Evolutionary conservation across 1,139 yeast species (phyloP), one percentile per base, ranked within the genome.

Genomic region (Diutina sp.): DNA sequence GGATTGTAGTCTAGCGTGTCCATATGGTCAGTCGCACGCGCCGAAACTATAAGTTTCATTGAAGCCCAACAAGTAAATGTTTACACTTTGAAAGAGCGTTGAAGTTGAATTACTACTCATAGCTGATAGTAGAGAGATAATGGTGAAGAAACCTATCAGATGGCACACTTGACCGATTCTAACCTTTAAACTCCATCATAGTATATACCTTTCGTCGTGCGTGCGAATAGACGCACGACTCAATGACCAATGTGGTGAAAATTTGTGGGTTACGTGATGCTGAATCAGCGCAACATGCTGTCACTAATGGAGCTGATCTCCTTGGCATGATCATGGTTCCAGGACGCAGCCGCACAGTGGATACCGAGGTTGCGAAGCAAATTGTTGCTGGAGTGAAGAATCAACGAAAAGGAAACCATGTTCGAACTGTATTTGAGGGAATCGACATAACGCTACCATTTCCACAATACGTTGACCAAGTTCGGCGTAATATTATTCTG

Each of bases 271-370:
- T 91, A 30, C 80, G 80, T 63, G 76, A 86, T 2, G 67, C 71
- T 0, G 87, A 82, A 54, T 89, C 90, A 0, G 98, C 97, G 0
- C 61, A 70, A 44, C 67, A 65, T 3, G 97, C 97, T 0, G 71
- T 90, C 0, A 80, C 78, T 0, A 63, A 74, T 14, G 95, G 95
- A 0, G 91, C 97, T 0, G 81, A 87, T 61, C 69, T 90, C 56
- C 64, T 93, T 6, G 99, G 99, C 1, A 82, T 89, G 66, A 93
- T 93, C 50, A 67, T 93, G 65, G 98, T 90, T 1, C 98, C 98
- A 0, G 80, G 80, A 44, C 74, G 96, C 58, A 78, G 79, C 46
- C 77, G 99, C 56, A 88, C 97, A 0, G 79, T 90, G 1, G 79
- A 79, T 16, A 65, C 68, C 0, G 75, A 68, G 0, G 73, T 71